Evolutionary conservation across 2,329 filamentous ascomycete genomes (phyloP), one percentile per base, ranked within the genome.

Genomic region (Fulvia fulva): DNA sequence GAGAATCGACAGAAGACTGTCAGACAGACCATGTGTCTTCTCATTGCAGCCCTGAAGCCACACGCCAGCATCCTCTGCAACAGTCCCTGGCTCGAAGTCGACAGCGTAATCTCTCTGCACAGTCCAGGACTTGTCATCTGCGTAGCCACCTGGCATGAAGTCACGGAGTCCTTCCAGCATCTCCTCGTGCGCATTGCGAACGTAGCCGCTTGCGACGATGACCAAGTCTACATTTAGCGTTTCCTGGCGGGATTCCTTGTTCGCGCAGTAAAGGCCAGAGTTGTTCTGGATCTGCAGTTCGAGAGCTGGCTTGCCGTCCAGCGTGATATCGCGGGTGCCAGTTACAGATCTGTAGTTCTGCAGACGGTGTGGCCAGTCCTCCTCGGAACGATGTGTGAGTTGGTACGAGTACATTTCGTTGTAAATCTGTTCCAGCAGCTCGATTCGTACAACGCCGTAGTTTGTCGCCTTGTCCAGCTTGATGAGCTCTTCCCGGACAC

Each of bases 21-120:
- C 73, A 25, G 73, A 73, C n/a, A 93, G 88, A 59, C 93, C 93
- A 74, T 97, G 93, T 32, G 91, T 96, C 61, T 82, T 85, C 78
- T 97, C 92, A 72, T 91, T 95, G 77, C 92, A 97, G 30, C 93
- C 93, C 74, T 97, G 94, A 67, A 97, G 80, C 88, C 90, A 97
- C 58, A 97, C 81, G 3, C 92, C 92, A 14, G 90, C 88, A 46
- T 87, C 84, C 0, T 81, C 71, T n/a, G 85, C 82, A 32, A 97
- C 87, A 50, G 83, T 80, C 28, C 83, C 86, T 1, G 83, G 77
- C 51, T 83, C 80, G 71, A 95, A 91, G 58, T 86, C 78, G 51
- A 97, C 84, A 53, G 82, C 82, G 74, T 97, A 97, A 72, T 97
- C 84, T 54, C 93, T 83, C 30, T 80, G 80, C 1, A 96, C 89